Evolutionary conservation across 1,284 basidiomycete species (phyloP), one percentile per base, ranked within the genome.

Genomic region (Tilletia walkeri): DNA sequence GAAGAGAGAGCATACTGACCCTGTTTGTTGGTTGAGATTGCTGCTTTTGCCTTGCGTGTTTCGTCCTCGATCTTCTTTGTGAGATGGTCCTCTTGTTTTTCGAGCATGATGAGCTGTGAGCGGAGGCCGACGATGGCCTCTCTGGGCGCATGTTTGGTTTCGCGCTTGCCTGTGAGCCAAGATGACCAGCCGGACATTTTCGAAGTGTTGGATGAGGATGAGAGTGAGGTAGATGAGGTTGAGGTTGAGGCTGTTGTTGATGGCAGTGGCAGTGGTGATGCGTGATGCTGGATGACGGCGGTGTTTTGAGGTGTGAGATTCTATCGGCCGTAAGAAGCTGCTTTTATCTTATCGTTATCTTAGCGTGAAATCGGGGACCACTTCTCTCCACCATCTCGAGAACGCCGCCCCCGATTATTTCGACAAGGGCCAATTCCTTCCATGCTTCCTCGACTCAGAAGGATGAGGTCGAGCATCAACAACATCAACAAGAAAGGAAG

Each of bases 81-180:
- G 75, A 98, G 87, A 85, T 93, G 88, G 85, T 98, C 95, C 87
- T 99, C 96, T 88, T 97, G 97, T 92, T 98, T 99, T 88, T 98
- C 94, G 78, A 99, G 90, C 90, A 97, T 92, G 85, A 95, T 89
- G 66, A 86, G 78, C 80, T 86, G 85, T 63, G 75, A 82, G 73
- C 77, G 78, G 67, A 86, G 76, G 39, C 85, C 84, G 36, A 86
- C 84, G 75, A 86, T 86, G 68, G 85, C 84, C 69, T 85, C 85
- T 48, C 84, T 76, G 6, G 85, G 84, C 63, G 79, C 73, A 68
- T 79, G 77, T 68, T 80, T 77, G 74, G 80, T 82, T 50, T 81
- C 76, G 70, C 79, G 78, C 71, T 80, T 80, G 56, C 82, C 82
- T 63, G 79, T 75, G 56, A 82, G 73, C 78, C 78, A 78, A 47